A percentile compares a stretch with the other conserved stretches of the same genome.
Evolutionary conservation across 306 rosid genomes (phyloP).

Genomic region (Clitoria ternatea): DNA sequence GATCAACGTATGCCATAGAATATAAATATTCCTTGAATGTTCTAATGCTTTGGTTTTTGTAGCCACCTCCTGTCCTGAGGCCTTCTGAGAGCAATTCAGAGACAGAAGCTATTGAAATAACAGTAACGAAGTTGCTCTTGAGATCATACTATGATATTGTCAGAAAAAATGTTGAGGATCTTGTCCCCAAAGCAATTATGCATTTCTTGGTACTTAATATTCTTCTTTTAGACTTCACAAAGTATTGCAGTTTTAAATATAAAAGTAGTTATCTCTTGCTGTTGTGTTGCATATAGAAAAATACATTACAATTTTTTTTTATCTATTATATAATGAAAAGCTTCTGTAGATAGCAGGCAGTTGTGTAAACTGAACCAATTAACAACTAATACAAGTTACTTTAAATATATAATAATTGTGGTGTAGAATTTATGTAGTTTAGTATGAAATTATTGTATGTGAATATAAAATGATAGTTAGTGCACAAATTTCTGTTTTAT

Average conservation of each 20-base stretch:
- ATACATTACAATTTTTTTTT: background rate
- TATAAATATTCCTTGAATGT: background rate
- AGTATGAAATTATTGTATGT: background rate
- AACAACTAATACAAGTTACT: background rate
- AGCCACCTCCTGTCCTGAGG: conserved; percentile 94
- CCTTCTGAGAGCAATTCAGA: conserved; percentile 82
- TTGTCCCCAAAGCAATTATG: conserved; percentile 91
- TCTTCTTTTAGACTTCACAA: conserved; percentile 3
- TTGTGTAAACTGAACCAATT: background rate
- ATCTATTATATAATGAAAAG: background rate
- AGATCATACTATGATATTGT: conserved; percentile 93
- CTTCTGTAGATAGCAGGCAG: background rate
- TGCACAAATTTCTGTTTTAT: background rate
- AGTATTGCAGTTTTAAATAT: conserved; percentile 5
- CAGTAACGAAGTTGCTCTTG: conserved; percentile 74
- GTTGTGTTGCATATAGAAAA: background rate
- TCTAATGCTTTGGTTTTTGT: conserved; percentile 28
- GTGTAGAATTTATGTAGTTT: background rate
- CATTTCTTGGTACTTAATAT: conserved; percentile 83
- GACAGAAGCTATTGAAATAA: conserved; percentile 75
- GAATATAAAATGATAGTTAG: background rate
- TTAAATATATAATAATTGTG: background rate
- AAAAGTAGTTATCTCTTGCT: background rate
- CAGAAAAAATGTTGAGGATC: conserved; percentile 85
- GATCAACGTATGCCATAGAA: conserved; percentile 6